Conservation (phyloP, 768 basidiomycete species). For the Roridomyces roridus region DNA sequence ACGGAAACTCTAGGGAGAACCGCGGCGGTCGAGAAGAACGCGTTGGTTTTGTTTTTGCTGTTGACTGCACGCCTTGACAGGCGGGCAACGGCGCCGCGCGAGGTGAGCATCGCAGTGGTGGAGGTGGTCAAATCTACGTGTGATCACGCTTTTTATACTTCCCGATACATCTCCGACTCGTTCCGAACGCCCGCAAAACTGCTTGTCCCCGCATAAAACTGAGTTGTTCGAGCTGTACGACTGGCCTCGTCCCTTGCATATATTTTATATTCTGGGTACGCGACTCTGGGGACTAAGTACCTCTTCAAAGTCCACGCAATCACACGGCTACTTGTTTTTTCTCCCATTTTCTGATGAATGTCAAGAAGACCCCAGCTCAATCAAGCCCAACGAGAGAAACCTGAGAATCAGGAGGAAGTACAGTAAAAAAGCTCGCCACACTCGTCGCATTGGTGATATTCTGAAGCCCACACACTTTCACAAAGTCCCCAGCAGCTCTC, state of each 20-base stretch:
- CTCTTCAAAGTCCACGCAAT: no score
- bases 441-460: slow-evolving; percentile 31
- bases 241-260: no score
- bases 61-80: slow-evolving; percentile 85
- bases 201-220: no score
- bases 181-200: no score
- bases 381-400: slow-evolving; percentile 16
- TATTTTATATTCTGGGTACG: no score
- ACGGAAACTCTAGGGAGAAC: slow-evolving; percentile 61
- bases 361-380: no score
- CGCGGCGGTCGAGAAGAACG: slow-evolving; percentile 81
- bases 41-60: slow-evolving; percentile 74
- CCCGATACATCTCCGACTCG: slow-evolving; percentile 3
- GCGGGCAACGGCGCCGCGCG: slow-evolving; percentile 86
- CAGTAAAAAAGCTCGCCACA: slow-evolving; percentile 31
- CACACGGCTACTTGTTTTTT: no score
- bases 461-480: slow-evolving; percentile 40
- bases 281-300: no score
- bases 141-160: not conserved
- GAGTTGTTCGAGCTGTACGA: no score
- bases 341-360: no score
- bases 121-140: slow-evolving; percentile 15
- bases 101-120: slow-evolving; percentile 85
- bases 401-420: slow-evolving; percentile 12
- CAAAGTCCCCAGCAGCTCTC: slow-evolving; percentile 41